These are phyloP conservation scores for Venturia nashicola DNA, from an alignment of 2,329 filamentous ascomycete genomes.

Conservation along the genomic window DNA sequence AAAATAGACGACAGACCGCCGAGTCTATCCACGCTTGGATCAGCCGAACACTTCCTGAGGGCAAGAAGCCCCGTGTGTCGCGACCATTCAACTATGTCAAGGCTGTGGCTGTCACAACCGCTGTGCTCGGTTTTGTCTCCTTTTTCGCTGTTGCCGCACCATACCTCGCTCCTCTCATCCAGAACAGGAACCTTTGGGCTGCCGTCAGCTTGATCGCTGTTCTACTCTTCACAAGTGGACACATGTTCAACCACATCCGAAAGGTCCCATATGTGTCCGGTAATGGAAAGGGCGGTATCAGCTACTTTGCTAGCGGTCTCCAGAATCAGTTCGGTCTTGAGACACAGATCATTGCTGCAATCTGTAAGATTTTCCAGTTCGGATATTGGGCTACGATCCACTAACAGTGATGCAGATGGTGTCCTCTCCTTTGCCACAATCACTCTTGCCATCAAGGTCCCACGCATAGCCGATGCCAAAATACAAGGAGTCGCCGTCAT, in stretches of 20 bases:
- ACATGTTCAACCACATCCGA: slow-evolving; percentile 99
- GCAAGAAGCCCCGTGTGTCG: slow-evolving; percentile 55
- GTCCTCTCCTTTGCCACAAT: slow-evolving; percentile 83
- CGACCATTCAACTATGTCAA: slow-evolving; percentile 82
- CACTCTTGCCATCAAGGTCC: slow-evolving; percentile 80
- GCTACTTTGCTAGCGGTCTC: slow-evolving; percentile 84
- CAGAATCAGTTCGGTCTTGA: slow-evolving; percentile 90
- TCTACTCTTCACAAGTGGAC: slow-evolving; percentile 84
- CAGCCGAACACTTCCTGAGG: slow-evolving; percentile 59
- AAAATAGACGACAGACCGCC: slow-evolving; percentile 53
- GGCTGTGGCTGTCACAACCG: slow-evolving; percentile 54
- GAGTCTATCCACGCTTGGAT: slow-evolving; percentile 74
- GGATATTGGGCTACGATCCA: slow-evolving; percentile 8
- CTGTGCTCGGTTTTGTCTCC: slow-evolving; percentile 58
- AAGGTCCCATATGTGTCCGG: slow-evolving; percentile 86
- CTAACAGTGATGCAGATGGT: slow-evolving; percentile 42
- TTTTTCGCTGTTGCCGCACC: slow-evolving; percentile 59
- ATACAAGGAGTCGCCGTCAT: slow-evolving; percentile 72
- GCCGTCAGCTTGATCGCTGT: slow-evolving; percentile 79
- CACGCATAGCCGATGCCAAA: slow-evolving; percentile 67
- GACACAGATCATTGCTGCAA: slow-evolving; percentile 84
- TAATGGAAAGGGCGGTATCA: slow-evolving; percentile 74
- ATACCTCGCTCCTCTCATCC: slow-evolving; percentile 68
- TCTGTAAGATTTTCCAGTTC: slow-evolving; percentile 56
- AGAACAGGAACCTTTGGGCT: slow-evolving; percentile 90